Evolutionary conservation across 192 early-diverging fungal species (phyloP).

Genomic region (Coemansia asiatica): DNA sequence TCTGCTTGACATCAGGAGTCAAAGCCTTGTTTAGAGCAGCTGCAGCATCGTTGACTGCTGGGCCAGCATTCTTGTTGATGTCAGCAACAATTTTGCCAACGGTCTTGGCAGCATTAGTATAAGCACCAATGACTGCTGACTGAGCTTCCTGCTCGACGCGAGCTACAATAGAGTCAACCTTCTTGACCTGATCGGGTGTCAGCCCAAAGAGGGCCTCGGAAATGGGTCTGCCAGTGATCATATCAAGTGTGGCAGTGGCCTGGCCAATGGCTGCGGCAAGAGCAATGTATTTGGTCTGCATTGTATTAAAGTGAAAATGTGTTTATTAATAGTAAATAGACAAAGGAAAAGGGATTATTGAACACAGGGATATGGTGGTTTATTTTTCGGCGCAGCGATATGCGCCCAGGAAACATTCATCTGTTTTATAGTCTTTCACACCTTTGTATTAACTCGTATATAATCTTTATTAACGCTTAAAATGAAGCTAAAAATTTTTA

Average conservation of each 20-base stretch:
- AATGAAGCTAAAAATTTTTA: no score
- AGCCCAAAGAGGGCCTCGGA: constrained; percentile 54
- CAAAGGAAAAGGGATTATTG: no score
- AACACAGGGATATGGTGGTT: neutral
- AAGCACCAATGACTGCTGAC: constrained; percentile 16
- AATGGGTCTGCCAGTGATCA: constrained; percentile 43
- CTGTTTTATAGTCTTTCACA: neutral
- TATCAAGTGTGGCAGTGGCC: constrained; percentile 46
- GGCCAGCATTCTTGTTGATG: constrained; percentile 43
- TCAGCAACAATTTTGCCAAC: constrained; percentile 31
- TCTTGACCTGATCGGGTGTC: constrained; percentile 47
- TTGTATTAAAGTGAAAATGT: neutral
- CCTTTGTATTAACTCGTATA: no score
- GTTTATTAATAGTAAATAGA: no score
- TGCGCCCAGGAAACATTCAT: neutral
- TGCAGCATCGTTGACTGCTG: constrained; percentile 37
- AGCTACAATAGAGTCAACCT: constrained; percentile 35
- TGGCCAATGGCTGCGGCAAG: constrained; percentile 32
- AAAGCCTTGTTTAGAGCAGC: constrained; percentile 40
- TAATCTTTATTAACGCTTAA: no score
- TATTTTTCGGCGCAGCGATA: neutral
- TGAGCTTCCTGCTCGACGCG: constrained; percentile 36
- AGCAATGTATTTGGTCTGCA: constrained; percentile 34
- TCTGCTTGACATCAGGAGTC: constrained; percentile 51
- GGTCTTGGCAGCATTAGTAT: constrained; percentile 21